These are phyloP conservation scores for Kluyveromyces sp. DNA, from an alignment of 1,139 yeast species.

Conservation along the genomic window DNA sequence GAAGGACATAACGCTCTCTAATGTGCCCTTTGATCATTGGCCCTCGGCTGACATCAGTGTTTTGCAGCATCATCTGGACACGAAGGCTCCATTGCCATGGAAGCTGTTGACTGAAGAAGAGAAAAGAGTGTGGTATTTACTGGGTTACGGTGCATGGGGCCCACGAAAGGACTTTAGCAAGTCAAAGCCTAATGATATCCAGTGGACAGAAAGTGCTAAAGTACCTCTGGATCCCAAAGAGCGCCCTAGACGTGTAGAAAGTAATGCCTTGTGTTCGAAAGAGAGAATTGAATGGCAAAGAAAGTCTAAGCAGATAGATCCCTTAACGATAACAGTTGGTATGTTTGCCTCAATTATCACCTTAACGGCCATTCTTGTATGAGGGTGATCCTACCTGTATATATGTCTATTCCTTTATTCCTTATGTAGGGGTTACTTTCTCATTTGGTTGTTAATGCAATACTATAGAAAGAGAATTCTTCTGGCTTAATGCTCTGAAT, in stretches of 20 bases:
- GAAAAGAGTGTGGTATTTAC: slow-evolving; percentile 5
- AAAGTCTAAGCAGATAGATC: slow-evolving; percentile 8
- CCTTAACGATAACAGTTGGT: slow-evolving; percentile 10
- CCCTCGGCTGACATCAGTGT: slow-evolving; percentile 1
- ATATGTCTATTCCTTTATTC: background rate
- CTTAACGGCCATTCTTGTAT: slow-evolving; percentile 6
- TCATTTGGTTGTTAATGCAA: background rate
- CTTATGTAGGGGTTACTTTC: background rate
- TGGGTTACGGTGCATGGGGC: slow-evolving; percentile 27
- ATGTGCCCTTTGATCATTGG: slow-evolving; percentile 5
- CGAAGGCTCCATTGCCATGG: slow-evolving; percentile 5
- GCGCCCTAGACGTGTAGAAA: slow-evolving; percentile 1
- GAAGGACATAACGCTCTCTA: background rate
- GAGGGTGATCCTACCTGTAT: background rate
- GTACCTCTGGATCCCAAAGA: background rate
- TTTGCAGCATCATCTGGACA: slow-evolving; percentile 6
- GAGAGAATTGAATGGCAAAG: slow-evolving; percentile 5
- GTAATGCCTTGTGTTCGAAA: slow-evolving; percentile 11
- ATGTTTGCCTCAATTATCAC: slow-evolving; percentile 9
- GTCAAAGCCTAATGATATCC: slow-evolving; percentile 10
- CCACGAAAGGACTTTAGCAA: slow-evolving; percentile 18
- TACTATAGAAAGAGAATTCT: background rate
- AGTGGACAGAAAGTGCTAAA: background rate
- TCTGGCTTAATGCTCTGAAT: background rate
- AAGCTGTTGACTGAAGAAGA: background rate